Conservation (phyloP, 2,329 filamentous ascomycete genomes). For the Calonectria montana region DNA sequence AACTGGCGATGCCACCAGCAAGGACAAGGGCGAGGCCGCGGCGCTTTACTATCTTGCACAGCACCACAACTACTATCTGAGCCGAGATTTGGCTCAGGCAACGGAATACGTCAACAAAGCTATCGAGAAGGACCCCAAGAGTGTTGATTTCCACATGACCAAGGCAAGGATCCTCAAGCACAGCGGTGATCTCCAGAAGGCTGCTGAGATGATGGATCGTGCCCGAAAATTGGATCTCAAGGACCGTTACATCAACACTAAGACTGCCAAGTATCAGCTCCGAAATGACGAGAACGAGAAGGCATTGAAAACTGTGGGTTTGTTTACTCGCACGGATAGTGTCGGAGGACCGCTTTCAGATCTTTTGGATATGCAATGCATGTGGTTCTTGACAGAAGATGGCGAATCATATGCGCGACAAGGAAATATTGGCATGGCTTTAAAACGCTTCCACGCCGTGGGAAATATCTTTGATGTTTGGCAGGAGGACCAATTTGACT, state of each 20-base stretch:
- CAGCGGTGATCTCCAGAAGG: slow-evolving; percentile 80
- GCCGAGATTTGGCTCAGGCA: slow-evolving; percentile 85
- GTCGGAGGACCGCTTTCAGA: slow-evolving; percentile 89
- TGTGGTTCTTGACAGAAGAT: slow-evolving; percentile 97
- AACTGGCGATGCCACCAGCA: slow-evolving; percentile 59
- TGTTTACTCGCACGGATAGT: slow-evolving; percentile 94
- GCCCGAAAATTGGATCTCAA: slow-evolving; percentile 87
- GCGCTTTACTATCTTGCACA: slow-evolving; percentile 94
- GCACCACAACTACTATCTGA: slow-evolving; percentile 94
- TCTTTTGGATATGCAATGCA: slow-evolving; percentile 96
- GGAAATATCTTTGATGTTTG: slow-evolving; percentile 95
- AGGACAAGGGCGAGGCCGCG: slow-evolving; percentile 76
- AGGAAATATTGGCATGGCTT: slow-evolving; percentile 83
- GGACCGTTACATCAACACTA: slow-evolving; percentile 98
- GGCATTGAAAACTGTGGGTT: slow-evolving; percentile 87
- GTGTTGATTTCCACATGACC: slow-evolving; percentile 93
- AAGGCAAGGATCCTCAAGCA: slow-evolving; percentile 97
- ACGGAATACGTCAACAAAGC: slow-evolving; percentile 85
- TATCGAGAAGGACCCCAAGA: slow-evolving; percentile 81
- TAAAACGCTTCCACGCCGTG: slow-evolving; percentile 92
- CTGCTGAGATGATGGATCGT: slow-evolving; percentile 87
- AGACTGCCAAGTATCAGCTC: slow-evolving; percentile 95
- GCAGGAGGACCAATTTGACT: slow-evolving; percentile 99
- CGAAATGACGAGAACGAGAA: slow-evolving; percentile 91
- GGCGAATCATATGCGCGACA: slow-evolving; percentile 88